A percentile compares a stretch with the other conserved stretches of the same genome.
Conservation (phyloP, 2,329 filamentous ascomycete genomes). For the Pleoardoris graminearum region DNA sequence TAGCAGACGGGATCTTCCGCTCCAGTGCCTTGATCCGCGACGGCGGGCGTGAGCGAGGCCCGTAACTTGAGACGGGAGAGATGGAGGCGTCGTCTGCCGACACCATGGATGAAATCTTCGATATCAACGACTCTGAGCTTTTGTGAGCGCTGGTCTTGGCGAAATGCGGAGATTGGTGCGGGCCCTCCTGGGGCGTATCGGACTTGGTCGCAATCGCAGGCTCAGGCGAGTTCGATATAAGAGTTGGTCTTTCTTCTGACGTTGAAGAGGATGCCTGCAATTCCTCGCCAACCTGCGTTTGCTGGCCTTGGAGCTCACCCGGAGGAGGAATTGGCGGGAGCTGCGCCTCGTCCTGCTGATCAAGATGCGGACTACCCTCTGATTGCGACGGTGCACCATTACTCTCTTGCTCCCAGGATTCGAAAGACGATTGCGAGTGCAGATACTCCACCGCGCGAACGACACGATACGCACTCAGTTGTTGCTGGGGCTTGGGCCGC, state of each 20-base stretch:
- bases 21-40: conserved; percentile 26
- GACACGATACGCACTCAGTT: conserved; percentile 29
- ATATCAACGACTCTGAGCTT: conserved; percentile 41
- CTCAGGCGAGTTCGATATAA: conserved; percentile 12
- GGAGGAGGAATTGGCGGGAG: conserved; percentile 33
- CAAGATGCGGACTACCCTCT: conserved; percentile 27
- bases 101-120: conserved; percentile 43
- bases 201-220: conserved; percentile 9
- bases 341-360: conserved; percentile 31
- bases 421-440: conserved; percentile 35
- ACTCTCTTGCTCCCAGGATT: conserved; percentile 39
- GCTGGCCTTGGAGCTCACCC: conserved; percentile 23
- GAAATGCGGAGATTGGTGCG: conserved; percentile 19
- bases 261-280: conserved; percentile 11
- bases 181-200: conserved; percentile 12
- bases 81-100: conserved; percentile 33
- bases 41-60: conserved; percentile 36
- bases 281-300: conserved; percentile 21
- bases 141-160: conserved; percentile 24
- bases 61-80: conserved; percentile 34
- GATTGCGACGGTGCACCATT: conserved; percentile 28
- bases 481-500: conserved; percentile 22
- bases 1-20: conserved; percentile 29
- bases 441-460: conserved; percentile 39
- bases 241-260: conserved; percentile 16